These are phyloP conservation scores for Cladophialophora exuberans DNA, from an alignment of 2,329 filamentous ascomycete genomes.

Conservation along the genomic window DNA sequence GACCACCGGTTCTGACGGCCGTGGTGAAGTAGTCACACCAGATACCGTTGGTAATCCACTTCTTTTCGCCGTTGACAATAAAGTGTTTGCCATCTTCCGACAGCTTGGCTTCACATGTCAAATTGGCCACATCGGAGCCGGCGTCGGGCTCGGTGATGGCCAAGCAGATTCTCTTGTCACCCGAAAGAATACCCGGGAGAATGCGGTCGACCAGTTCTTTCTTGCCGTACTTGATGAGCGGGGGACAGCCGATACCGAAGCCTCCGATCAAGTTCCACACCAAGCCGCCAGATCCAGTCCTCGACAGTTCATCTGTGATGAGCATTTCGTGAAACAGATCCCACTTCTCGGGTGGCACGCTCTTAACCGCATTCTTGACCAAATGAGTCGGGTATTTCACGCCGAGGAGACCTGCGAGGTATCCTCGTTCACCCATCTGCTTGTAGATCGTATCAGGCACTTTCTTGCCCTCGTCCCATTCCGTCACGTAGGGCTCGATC, in stretches of 20 bases:
- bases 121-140: constrained; percentile 90
- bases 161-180: constrained; percentile 96
- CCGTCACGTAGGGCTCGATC: constrained; percentile 86
- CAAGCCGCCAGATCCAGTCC: constrained; percentile 84
- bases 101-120: constrained; percentile 94
- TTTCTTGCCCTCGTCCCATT: constrained; percentile 95
- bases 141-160: constrained; percentile 97
- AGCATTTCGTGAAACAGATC: constrained; percentile 98
- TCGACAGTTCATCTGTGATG: constrained; percentile 90
- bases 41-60: constrained; percentile 99
- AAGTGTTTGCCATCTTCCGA: constrained; percentile 97
- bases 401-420: constrained; percentile 86
- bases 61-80: constrained; percentile 98
- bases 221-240: constrained; percentile 88
- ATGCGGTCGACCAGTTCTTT: constrained; percentile 84
- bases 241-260: constrained; percentile 93
- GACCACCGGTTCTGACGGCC: constrained; percentile 84
- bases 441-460: constrained; percentile 91
- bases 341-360: constrained; percentile 86
- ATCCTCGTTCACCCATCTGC: constrained; percentile 90
- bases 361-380: constrained; percentile 70
- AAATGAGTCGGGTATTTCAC: constrained; percentile 76
- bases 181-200: constrained; percentile 81
- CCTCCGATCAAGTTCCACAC: constrained; percentile 97
- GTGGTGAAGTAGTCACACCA: constrained; percentile 98